Conservation (phyloP, 768 basidiomycete species). For the Lepiota brunneoincarnata region DNA sequence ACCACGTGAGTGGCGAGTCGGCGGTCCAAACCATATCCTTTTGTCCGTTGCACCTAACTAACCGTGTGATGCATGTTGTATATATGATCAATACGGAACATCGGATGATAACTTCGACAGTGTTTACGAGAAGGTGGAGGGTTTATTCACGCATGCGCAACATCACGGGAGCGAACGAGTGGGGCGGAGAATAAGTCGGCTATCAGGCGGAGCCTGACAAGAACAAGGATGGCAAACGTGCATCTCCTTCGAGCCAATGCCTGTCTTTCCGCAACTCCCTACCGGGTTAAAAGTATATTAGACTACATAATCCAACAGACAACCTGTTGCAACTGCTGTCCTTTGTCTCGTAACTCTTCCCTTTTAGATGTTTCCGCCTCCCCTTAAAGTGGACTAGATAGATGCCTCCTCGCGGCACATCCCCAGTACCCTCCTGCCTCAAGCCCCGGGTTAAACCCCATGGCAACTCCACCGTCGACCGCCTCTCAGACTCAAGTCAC, state of each 20-base stretch:
- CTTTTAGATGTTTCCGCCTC: slow-evolving; percentile 4
- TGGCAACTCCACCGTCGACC: too few relatives aligned
- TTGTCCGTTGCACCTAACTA: background rate
- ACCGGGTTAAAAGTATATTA: slow-evolving; percentile 4
- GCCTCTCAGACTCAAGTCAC: too few relatives aligned
- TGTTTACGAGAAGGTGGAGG: background rate
- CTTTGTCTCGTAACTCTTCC: slow-evolving; percentile 7
- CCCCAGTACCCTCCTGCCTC: too few relatives aligned
- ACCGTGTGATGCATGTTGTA: background rate
- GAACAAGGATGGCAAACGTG: background rate
- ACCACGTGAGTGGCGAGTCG: too few relatives aligned
- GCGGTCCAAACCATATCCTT: background rate
- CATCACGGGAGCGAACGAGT: background rate
- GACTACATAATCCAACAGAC: background rate
- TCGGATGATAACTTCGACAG: background rate
- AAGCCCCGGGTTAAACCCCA: too few relatives aligned
- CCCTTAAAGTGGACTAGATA: slow-evolving; percentile 21
- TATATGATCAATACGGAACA: background rate
- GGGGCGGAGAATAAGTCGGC: too few relatives aligned
- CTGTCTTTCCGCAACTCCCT: background rate
- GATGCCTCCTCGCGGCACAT: background rate
- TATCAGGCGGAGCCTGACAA: background rate
- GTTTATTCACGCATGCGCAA: too few relatives aligned
- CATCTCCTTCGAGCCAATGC: background rate
- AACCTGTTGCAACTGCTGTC: background rate